These are phyloP conservation scores for Acanthamoeba rhysodes DNA, from an alignment of 208 protist genomes.

Conservation along the genomic window DNA sequence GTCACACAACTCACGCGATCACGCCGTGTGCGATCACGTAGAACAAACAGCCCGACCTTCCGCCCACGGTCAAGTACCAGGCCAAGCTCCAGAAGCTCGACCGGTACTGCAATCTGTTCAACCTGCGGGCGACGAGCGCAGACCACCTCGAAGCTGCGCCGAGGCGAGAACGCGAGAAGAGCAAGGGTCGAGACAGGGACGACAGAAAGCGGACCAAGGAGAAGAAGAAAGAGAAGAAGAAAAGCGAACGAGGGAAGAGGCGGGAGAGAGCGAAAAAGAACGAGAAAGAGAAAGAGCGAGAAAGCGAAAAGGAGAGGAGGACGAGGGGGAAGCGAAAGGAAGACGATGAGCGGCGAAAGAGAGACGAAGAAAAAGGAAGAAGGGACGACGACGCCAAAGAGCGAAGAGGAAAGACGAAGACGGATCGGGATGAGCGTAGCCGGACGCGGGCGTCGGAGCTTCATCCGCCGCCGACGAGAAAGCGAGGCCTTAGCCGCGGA, in stretches of 20 bases:
- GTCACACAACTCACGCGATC: not conserved
- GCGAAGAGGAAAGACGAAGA: not conserved
- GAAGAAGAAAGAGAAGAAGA: not conserved
- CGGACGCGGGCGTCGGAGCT: not conserved
- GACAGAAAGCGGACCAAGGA: not conserved
- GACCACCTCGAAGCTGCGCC: not conserved
- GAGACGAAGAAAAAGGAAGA: not conserved
- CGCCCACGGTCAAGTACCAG: slow-evolving; percentile 66
- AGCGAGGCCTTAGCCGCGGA: not conserved
- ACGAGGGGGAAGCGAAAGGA: not conserved
- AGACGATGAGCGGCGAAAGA: not conserved
- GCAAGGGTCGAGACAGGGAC: not conserved
- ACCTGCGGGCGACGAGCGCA: not conserved
- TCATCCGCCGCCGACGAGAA: not conserved
- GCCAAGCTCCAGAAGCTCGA: slow-evolving; percentile 64
- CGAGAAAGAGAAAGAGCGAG: slow-evolving; percentile 1
- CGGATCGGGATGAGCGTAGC: too few relatives aligned
- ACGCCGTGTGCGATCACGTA: not conserved
- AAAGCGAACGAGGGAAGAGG: not conserved
- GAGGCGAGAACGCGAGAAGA: not conserved
- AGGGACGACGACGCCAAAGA: too few relatives aligned
- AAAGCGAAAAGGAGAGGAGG: not conserved
- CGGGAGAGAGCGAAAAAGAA: not conserved
- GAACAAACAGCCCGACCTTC: slow-evolving; percentile 56
- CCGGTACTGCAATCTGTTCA: slow-evolving; percentile 64